Evolutionary conservation across 2,329 filamentous ascomycete genomes (phyloP), one percentile per base, ranked within the genome.

Genomic region (Xylariomycetidae sp.): DNA sequence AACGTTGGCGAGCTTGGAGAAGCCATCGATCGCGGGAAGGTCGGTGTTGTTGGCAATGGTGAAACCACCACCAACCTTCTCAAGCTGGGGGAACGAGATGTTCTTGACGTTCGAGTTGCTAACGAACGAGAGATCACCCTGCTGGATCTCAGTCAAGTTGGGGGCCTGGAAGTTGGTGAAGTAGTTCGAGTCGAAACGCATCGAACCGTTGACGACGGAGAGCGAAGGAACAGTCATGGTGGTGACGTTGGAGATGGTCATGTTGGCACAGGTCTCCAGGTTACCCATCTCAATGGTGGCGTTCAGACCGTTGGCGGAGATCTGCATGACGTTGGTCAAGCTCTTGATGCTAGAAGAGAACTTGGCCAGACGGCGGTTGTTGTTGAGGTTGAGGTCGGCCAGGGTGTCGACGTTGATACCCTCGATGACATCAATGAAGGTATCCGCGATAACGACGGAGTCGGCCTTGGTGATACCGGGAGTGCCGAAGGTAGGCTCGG

Each of bases 41-140:
- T 70, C 67, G 40, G 86, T 85, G 80, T 96, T 95, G 77, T 95
- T 94, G 64, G 53, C 82, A 55, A 98, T 77, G 49, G 83, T 79
- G 58, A 94, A 76, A 58, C 83, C 86, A 66, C 86, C 89, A 48
- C 74, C 77, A 52, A 95, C 74, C 34, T 64, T 72, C 46, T 68
- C 72, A 28, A 96, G 71, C 15, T 56, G 29, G 29, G 83, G 80
- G 63, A 94, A 74, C 39, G 81, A 79, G 62, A 95, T 71, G 74
- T 94, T 95, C 57, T 65, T 59, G 31, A 83, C 65, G 40, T 68
- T 57, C 25, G 62, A 59, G 67, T 82, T 82, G 64, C 72, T 72
- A 57, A 77, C 69, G 50, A 83, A 76, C 4, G 77, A 76, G 39
- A 84, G 53, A 39, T 71, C 70, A 43, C 71, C 70, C n/a, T 65